These are phyloP conservation scores for Deinandra increscens DNA, from an alignment of 129 eudicot species.

Conservation along the genomic window DNA sequence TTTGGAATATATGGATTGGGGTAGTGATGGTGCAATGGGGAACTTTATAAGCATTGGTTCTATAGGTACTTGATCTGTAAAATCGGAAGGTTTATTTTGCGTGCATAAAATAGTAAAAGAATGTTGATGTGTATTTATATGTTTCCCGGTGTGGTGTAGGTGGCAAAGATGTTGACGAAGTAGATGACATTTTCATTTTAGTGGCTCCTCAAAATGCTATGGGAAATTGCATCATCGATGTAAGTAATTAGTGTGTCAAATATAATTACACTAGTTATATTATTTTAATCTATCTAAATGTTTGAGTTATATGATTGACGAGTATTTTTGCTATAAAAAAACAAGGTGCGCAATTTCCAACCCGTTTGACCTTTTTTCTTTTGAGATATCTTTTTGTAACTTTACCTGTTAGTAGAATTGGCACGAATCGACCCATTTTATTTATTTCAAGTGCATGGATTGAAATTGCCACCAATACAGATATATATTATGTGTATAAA, in stretches of 20 bases:
- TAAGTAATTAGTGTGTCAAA: conserved; percentile 25
- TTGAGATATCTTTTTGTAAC: background rate
- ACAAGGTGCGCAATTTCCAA: background rate
- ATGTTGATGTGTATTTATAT: conserved; percentile 1
- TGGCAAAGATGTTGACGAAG: conserved; percentile 82
- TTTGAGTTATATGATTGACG: background rate
- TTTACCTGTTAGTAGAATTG: background rate
- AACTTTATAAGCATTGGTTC: conserved; percentile 82
- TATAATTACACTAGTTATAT: background rate
- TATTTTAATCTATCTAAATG: background rate
- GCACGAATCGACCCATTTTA: background rate
- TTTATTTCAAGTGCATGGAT: background rate
- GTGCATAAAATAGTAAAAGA: background rate
- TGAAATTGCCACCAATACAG: background rate
- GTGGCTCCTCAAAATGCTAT: conserved; percentile 99
- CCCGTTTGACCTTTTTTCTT: background rate
- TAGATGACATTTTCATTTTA: conserved; percentile 87
- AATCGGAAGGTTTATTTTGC: background rate
- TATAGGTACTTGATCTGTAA: conserved; percentile 55
- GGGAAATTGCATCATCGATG: conserved; percentile 97
- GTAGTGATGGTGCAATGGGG: conserved; percentile 86
- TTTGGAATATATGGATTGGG: conserved; percentile 99
- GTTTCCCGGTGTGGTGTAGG: conserved; percentile 42
- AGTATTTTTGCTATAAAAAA: background rate
- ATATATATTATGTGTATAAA: background rate